Evolutionary conservation across 495 filamentous ascomycete species (phyloP), one percentile per base, ranked within the genome.

Genomic region (Pseudotulostoma volvatum): DNA sequence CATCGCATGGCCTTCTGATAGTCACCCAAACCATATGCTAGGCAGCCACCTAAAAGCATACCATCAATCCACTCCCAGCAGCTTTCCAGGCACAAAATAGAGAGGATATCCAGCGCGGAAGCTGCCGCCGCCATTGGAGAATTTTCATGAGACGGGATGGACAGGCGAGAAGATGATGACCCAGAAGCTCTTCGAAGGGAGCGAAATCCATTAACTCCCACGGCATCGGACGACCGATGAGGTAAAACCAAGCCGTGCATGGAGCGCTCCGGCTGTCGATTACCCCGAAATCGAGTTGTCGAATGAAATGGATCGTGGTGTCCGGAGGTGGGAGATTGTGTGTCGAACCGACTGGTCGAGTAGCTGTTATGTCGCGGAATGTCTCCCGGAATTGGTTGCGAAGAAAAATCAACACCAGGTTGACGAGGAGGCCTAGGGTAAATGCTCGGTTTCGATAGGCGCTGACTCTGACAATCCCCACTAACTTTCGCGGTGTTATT

Each of bases 11-110:
- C 84, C 50, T 81, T 77, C 40, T 82, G 73, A 52, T 92, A 88
- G 50, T 86, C 79, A 38, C 84, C 83, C 8, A 97, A 61, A 7
- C 84, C 92, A 65, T 95, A 96, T 30, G 92, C 81, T 36, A 97
- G 65, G 52, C 90, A 97, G 3, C 90, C 90, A 23, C 79, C 87
- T 11, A 97, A 71, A 16, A 95, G 63, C 70, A 97, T 93, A 11
- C 92, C 90, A 55, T 96, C 88, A 39, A 88, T 74, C 90, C 90
- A 97, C 46, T 78, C 73, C 85, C 88, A 93, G 11, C 70, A 71
- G 51, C 84, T 88, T 49, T 93, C 81, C 47, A 76, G 76, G 55
- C 87, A 93, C 18, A 94, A 61, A 45, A 74, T 74, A 19, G 76
- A 80, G 8, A 97, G 61, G 55, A 86, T 78, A 20, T 90, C 80